Evolutionary conservation across 2,329 filamentous ascomycete genomes (phyloP).

Genomic region (Venturiaceae sp.): DNA sequence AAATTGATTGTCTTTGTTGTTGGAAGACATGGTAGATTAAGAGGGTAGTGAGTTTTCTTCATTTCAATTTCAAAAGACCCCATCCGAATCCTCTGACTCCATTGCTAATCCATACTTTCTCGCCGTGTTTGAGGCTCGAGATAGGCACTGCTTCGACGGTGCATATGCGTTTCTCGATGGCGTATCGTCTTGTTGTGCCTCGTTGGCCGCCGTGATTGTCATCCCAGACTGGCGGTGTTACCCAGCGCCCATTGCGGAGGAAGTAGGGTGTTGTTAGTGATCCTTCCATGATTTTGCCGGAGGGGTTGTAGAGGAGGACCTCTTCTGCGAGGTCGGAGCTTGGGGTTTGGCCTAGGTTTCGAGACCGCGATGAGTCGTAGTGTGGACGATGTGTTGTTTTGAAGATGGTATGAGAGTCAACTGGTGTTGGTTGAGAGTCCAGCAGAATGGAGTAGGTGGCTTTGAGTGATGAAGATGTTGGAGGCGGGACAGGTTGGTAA

Average conservation of each 20-base stretch:
- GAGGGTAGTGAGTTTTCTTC: neutral
- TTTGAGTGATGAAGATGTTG: constrained; percentile 10
- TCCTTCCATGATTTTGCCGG: constrained; percentile 70
- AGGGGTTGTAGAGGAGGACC: constrained; percentile 61
- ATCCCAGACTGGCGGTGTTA: constrained; percentile 55
- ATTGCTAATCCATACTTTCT: constrained; percentile 83
- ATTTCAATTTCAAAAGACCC: neutral
- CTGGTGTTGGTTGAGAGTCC: constrained; percentile 40
- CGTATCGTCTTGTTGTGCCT: constrained; percentile 76
- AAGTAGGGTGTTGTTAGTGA: constrained; percentile 78
- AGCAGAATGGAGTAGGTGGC: constrained; percentile 39
- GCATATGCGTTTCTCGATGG: constrained; percentile 59
- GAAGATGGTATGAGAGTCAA: constrained; percentile 63
- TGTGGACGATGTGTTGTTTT: constrained; percentile 70
- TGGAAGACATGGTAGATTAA: neutral
- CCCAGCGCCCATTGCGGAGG: constrained; percentile 62
- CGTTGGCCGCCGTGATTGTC: constrained; percentile 62
- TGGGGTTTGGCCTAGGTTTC: constrained; percentile 43
- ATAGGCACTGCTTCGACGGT: constrained; percentile 50
- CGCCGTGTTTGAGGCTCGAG: constrained; percentile 57
- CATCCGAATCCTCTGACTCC: constrained; percentile 65
- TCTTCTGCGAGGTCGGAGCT: constrained; percentile 42
- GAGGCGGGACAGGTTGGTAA: constrained; percentile 9
- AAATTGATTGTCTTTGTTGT: too few species aligned
- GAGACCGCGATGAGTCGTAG: constrained; percentile 61